A percentile compares a stretch with the other conserved stretches of the same genome.
These are phyloP conservation scores for Brettanomyces sp. DNA, from an alignment of 805 yeast species.

Conservation along the genomic window DNA sequence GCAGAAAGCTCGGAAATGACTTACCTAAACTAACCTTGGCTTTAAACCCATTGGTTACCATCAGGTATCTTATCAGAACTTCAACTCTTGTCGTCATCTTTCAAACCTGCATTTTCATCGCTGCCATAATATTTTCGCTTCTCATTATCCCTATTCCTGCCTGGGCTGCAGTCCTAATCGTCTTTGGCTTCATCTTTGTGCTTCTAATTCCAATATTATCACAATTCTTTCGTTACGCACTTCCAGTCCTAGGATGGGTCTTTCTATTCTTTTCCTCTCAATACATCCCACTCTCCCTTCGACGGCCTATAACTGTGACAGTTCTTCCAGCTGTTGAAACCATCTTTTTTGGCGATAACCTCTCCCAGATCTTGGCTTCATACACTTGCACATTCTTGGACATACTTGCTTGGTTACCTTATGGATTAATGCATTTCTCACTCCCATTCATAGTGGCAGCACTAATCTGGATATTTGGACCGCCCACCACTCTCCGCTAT, in stretches of 20 bases:
- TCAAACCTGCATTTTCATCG: slow-evolving; percentile 13
- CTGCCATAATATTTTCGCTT: slow-evolving; percentile 16
- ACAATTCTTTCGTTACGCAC: slow-evolving; percentile 75
- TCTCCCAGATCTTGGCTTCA: slow-evolving; percentile 77
- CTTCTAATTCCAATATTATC: slow-evolving; percentile 65
- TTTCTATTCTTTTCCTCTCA: slow-evolving; percentile 72
- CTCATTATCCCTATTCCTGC: slow-evolving; percentile 14
- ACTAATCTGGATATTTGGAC: slow-evolving; percentile 75
- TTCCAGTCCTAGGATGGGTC: slow-evolving; percentile 85
- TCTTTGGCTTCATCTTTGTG: slow-evolving; percentile 11
- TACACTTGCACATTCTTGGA: slow-evolving; percentile 60
- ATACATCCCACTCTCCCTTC: slow-evolving; percentile 60
- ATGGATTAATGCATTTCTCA: slow-evolving; percentile 85
- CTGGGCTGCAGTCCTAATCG: slow-evolving; percentile 9
- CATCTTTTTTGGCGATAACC: slow-evolving; percentile 85
- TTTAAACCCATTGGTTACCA: slow-evolving; percentile 5
- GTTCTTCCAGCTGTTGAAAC: slow-evolving; percentile 91
- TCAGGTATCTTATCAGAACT: background rate
- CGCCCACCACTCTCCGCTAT: slow-evolving; percentile 76
- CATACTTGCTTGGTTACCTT: slow-evolving; percentile 88
- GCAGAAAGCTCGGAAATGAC: slow-evolving; percentile 1
- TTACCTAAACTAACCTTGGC: slow-evolving; percentile 4
- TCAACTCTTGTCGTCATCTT: background rate
- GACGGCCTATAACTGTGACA: slow-evolving; percentile 83
- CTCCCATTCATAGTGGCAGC: slow-evolving; percentile 82